phyloP scores from a whole-genome alignment of 2,329 filamentous ascomycete genomes.

The Hysterium pulicare region DNA sequence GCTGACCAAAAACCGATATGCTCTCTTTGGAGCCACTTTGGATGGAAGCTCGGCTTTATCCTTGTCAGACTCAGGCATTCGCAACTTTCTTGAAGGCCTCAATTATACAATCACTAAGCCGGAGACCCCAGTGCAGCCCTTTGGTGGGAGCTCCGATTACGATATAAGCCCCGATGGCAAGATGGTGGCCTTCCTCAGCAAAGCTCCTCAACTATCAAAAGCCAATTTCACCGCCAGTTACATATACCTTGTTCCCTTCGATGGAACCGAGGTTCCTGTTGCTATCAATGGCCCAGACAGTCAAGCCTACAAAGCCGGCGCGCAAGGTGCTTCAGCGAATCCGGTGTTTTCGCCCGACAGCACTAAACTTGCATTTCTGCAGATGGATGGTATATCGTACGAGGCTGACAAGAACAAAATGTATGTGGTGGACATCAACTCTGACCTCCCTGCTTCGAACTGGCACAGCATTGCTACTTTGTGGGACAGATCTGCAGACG shows the following conservation, averaged over 20 bases:
- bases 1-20: conserved; percentile 64
- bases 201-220: conserved; percentile 67
- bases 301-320: conserved; percentile 28
- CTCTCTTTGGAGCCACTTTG: conserved; percentile 70
- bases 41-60: conserved; percentile 24
- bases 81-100: conserved; percentile 61
- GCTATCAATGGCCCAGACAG: conserved; percentile 33
- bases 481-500: conserved; percentile 28
- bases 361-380: conserved; percentile 72
- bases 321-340: conserved; percentile 63
- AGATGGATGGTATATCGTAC: conserved; percentile 61
- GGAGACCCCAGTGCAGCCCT: conserved; percentile 69
- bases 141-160: conserved; percentile 74
- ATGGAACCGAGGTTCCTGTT: conserved; percentile 49
- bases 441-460: conserved; percentile 23
- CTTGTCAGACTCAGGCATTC: conserved; percentile 33
- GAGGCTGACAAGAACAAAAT: conserved; percentile 72
- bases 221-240: conserved; percentile 79
- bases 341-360: conserved; percentile 76
- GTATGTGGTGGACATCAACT: conserved; percentile 30
- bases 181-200: conserved; percentile 63
- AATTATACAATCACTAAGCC: conserved; percentile 51
- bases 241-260: conserved; percentile 69
- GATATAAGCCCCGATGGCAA: conserved; percentile 66
- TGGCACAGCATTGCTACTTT: conserved; percentile 26